Conservation (phyloP, 257 asterid genomes). For the Anisodus acutangulus region DNA sequence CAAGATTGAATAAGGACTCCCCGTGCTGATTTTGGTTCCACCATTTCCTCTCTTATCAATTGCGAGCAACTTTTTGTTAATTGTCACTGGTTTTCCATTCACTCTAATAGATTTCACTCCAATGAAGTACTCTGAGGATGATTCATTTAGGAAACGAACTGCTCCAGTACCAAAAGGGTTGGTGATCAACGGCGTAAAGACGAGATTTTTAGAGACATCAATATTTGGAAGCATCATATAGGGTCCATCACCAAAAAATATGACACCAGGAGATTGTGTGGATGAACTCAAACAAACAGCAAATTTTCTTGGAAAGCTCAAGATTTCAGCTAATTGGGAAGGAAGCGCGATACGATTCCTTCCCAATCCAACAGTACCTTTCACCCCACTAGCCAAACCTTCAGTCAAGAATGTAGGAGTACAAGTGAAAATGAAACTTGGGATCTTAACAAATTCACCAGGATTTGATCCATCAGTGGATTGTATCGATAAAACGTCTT, state of each 20-base stretch:
- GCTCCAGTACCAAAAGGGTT: conserved; percentile 27
- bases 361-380: conserved; percentile 44
- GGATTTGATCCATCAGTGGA: conserved; percentile 34
- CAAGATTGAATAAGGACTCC: conserved; percentile 48
- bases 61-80: conserved; percentile 26
- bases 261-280: conserved; percentile 30
- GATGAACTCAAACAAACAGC: conserved; percentile 46
- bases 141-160: not conserved
- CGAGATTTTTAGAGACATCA: conserved; percentile 28
- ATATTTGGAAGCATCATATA: conserved; percentile 30
- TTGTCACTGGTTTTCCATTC: not conserved
- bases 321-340: conserved; percentile 35
- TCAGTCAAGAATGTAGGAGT: conserved; percentile 36
- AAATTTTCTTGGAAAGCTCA: conserved; percentile 37
- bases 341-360: conserved; percentile 33
- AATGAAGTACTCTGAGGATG: conserved; percentile 32
- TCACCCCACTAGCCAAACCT: conserved; percentile 40
- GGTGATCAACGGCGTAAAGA: conserved; percentile 30
- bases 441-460: conserved; percentile 28
- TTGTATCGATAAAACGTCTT: conserved; percentile 33
- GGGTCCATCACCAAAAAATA: conserved; percentile 35
- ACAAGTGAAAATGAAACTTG: conserved; percentile 39
- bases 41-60: conserved; percentile 43
- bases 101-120: conserved; percentile 25
- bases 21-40: conserved; percentile 62